These are phyloP conservation scores for Mycena maculata DNA, from an alignment of 768 basidiomycete genomes.

Conservation along the genomic window DNA sequence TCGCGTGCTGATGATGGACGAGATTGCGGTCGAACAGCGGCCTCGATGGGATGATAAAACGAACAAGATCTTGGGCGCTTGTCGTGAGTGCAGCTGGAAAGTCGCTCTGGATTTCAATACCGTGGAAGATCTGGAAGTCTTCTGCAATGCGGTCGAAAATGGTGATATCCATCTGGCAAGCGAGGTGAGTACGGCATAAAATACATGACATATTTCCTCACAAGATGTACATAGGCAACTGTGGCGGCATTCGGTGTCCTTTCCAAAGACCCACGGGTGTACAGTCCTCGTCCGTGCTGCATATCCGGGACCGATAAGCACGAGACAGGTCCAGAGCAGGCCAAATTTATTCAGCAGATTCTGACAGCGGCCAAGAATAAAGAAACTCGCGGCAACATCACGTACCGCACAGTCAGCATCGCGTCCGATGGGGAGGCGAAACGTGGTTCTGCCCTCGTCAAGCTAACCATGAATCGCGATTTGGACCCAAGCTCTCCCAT, in stretches of 20 bases:
- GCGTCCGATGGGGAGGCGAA: constrained; percentile 14
- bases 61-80: neutral
- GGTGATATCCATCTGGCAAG: neutral
- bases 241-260: constrained; percentile 5
- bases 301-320: constrained; percentile 6
- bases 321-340: neutral
- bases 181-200: constrained; percentile 4
- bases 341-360: neutral
- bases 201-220: neutral
- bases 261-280: neutral
- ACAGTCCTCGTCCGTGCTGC: neutral
- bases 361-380: neutral
- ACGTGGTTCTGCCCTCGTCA: neutral
- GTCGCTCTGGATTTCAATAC: constrained; percentile 12
- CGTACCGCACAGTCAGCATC: neutral
- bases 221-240: neutral
- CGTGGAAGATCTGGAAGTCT: neutral
- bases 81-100: neutral
- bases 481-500: neutral
- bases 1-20: constrained; percentile 9
- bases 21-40: constrained; percentile 12
- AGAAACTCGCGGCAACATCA: neutral
- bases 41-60: constrained; percentile 10
- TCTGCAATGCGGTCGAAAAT: neutral
- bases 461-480: constrained; percentile 1